phyloP scores from a whole-genome alignment of 257 asterid species.

The Linderniella brevidens region DNA sequence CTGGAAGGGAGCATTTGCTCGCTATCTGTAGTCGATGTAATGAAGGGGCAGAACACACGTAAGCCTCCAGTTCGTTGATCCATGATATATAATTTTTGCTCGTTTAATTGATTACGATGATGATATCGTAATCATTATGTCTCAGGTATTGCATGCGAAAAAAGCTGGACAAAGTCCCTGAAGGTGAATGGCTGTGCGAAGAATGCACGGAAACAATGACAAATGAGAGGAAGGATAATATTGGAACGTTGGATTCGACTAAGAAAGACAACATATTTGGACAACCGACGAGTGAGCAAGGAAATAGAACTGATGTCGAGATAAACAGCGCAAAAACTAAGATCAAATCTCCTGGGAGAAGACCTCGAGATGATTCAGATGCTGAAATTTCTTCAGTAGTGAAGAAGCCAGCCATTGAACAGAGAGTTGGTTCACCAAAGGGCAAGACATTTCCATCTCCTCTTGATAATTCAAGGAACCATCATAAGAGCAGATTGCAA shows the following conservation, averaged over 20 bases:
- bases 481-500: slow-evolving; percentile 23
- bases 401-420: slow-evolving; percentile 49
- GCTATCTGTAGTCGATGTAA: slow-evolving; percentile 76
- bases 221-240: slow-evolving; percentile 29
- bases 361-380: slow-evolving; percentile 52
- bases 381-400: slow-evolving; percentile 51
- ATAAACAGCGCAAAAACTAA: slow-evolving; percentile 26
- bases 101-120: slow-evolving; percentile 9
- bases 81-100: slow-evolving; percentile 4
- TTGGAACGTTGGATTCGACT: slow-evolving; percentile 23
- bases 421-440: slow-evolving; percentile 34
- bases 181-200: slow-evolving; percentile 85
- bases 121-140: slow-evolving; percentile 10
- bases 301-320: slow-evolving; percentile 25
- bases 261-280: slow-evolving; percentile 39
- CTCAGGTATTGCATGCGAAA: slow-evolving; percentile 90
- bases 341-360: slow-evolving; percentile 33
- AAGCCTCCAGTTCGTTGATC: slow-evolving; percentile 14
- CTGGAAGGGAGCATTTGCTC: slow-evolving; percentile 82
- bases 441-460: slow-evolving; percentile 22
- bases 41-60: slow-evolving; percentile 98
- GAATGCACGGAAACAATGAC: slow-evolving; percentile 52
- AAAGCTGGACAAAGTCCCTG: slow-evolving; percentile 59
- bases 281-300: slow-evolving; percentile 28
- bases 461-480: slow-evolving; percentile 50